These are phyloP conservation scores for Piromyces finnis DNA, from an alignment of 192 early-diverging fungal species.

Conservation along the genomic window DNA sequence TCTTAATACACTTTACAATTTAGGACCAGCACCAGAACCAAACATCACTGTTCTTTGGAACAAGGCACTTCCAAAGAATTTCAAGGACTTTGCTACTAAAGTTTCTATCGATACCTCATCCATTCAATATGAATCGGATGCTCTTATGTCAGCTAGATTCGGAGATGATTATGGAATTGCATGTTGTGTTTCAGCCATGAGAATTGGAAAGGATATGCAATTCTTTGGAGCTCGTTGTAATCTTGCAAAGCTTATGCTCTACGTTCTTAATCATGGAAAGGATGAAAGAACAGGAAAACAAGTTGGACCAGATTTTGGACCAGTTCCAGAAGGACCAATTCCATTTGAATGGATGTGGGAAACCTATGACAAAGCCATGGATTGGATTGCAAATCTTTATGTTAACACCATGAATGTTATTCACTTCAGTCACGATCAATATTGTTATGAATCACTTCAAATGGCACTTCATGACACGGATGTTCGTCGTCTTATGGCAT, in stretches of 20 bases:
- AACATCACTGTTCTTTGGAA: constrained; percentile 8
- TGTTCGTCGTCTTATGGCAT: constrained; percentile 6
- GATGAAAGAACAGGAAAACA: constrained; percentile 7
- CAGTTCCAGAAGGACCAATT: constrained; percentile 3
- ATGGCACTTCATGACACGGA: constrained; percentile 7
- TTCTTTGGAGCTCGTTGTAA: constrained; percentile 1
- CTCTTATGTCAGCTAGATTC: constrained; percentile 3
- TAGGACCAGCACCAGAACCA: constrained; percentile 6
- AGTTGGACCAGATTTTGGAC: constrained; percentile 5
- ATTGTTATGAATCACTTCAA: constrained; percentile 8
- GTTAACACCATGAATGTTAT: constrained; percentile 10
- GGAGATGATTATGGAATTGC: constrained; percentile 11
- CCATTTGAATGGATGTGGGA: constrained; percentile 3
- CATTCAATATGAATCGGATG: constrained; percentile 5
- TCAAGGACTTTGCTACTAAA: constrained; percentile 4
- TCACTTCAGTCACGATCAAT: constrained; percentile 6
- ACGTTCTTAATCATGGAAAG: background rate
- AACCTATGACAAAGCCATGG: constrained; percentile 7
- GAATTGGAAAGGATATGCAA: constrained; percentile 9
- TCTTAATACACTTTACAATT: constrained; percentile 5
- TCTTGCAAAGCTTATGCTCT: too few species aligned
- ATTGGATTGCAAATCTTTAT: constrained; percentile 8
- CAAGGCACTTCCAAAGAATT: background rate
- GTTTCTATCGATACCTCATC: constrained; percentile 8
- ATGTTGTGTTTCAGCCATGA: constrained; percentile 8